These are phyloP conservation scores for Lagenidium giganteum DNA, from an alignment of 352 stramenopile species.

Conservation along the genomic window DNA sequence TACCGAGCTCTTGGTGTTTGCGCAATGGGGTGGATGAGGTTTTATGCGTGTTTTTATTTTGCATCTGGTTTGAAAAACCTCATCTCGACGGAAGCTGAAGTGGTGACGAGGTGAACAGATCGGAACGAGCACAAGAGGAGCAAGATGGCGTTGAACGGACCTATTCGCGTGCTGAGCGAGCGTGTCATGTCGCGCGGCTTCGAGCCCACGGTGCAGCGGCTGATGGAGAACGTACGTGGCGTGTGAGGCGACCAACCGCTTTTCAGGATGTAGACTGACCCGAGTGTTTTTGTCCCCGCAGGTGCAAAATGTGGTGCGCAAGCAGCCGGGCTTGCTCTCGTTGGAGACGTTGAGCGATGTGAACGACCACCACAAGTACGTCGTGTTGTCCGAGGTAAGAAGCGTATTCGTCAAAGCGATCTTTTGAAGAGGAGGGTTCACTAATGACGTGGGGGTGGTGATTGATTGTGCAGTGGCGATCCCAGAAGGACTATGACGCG, in stretches of 20 bases:
- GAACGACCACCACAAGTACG: constrained; percentile 86
- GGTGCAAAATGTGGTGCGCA: constrained; percentile 70
- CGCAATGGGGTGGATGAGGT: constrained; percentile 6
- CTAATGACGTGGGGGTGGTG: not conserved
- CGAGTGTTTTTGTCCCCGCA: constrained; percentile 11
- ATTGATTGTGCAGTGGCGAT: constrained; percentile 49
- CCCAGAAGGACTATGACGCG: constrained; percentile 72
- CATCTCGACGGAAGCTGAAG: constrained; percentile 5
- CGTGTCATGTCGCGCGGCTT: constrained; percentile 82
- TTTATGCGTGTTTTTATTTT: not conserved
- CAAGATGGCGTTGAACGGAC: constrained; percentile 21
- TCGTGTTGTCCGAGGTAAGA: constrained; percentile 76
- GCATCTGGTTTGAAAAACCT: constrained; percentile 16
- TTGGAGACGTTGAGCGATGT: constrained; percentile 79
- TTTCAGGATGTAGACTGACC: not conserved
- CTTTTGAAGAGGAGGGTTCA: not conserved
- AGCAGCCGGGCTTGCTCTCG: constrained; percentile 72
- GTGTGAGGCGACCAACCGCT: not conserved
- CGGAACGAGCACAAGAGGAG: not conserved
- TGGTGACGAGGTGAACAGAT: constrained; percentile 8
- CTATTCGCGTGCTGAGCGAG: constrained; percentile 78
- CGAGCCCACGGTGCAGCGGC: constrained; percentile 67
- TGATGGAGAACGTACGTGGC: constrained; percentile 70
- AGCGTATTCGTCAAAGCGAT: not conserved
- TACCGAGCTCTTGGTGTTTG: constrained; percentile 4